Percentiles rank a stretch among this genome's conserved stretches.
Evolutionary conservation across 495 filamentous ascomycete genomes (phyloP).

Genomic region (Daldinia loculata): DNA sequence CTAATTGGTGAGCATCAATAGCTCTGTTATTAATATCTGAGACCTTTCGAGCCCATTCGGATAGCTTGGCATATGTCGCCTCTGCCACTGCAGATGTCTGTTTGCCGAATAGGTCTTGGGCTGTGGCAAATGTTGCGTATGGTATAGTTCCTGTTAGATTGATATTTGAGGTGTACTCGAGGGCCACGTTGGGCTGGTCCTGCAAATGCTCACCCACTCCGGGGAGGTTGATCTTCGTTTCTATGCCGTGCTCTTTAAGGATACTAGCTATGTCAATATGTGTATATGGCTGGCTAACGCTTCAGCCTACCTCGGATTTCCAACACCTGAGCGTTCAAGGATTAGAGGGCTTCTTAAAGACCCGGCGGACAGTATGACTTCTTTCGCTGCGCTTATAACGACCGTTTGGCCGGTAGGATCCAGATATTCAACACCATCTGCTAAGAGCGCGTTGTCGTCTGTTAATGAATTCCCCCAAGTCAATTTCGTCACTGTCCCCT

Average conservation of each 20-base stretch:
- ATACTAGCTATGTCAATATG: conserved; percentile 34
- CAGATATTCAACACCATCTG: conserved; percentile 50
- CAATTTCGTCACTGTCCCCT: conserved; percentile 50
- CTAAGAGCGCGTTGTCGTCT: conserved; percentile 33
- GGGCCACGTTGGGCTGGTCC: conserved; percentile 51
- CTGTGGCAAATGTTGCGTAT: conserved; percentile 50
- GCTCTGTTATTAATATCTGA: conserved; percentile 43
- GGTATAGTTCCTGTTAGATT: conserved; percentile 30
- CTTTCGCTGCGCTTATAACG: conserved; percentile 48
- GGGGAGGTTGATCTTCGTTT: conserved; percentile 51
- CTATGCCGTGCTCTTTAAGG: conserved; percentile 49
- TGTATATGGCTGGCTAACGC: background rate
- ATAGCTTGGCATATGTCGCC: conserved; percentile 30
- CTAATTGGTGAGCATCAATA: conserved; percentile 42
- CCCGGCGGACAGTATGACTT: conserved; percentile 61
- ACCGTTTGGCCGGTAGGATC: conserved; percentile 41
- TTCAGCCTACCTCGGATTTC: conserved; percentile 37
- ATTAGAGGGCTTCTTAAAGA: conserved; percentile 57
- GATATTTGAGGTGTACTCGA: conserved; percentile 26
- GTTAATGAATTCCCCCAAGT: conserved; percentile 38
- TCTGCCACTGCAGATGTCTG: conserved; percentile 32
- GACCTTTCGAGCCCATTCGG: conserved; percentile 45
- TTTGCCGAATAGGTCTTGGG: conserved; percentile 38
- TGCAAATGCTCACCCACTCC: conserved; percentile 62
- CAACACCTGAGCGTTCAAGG: conserved; percentile 61